phyloP scores from a whole-genome alignment of 2,329 filamentous ascomycete species.

The Penicillium sp. region DNA sequence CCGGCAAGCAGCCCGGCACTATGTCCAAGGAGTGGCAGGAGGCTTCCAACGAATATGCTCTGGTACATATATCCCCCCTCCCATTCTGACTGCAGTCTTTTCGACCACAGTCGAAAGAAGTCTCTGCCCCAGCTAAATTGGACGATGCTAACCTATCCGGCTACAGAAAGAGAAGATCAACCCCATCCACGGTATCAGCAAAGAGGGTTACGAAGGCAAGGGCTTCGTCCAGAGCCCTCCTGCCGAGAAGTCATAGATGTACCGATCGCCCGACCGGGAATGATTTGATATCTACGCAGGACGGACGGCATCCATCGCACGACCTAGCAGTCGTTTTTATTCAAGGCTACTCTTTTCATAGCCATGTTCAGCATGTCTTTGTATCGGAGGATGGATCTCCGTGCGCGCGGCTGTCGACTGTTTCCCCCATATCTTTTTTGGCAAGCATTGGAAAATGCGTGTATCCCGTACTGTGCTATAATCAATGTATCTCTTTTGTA shows the following conservation, averaged over 20 bases:
- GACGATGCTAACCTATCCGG: slow-evolving; percentile 17
- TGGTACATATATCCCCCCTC: slow-evolving; percentile 57
- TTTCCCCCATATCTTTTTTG: slow-evolving; percentile 29
- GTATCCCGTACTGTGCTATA: slow-evolving; percentile 47
- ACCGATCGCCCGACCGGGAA: slow-evolving; percentile 19
- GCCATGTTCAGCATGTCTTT: slow-evolving; percentile 16
- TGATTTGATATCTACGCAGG: slow-evolving; percentile 23
- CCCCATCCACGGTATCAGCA: slow-evolving; percentile 79
- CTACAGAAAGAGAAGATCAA: slow-evolving; percentile 76
- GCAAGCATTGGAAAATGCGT: slow-evolving; percentile 37
- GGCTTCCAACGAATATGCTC: slow-evolving; percentile 88
- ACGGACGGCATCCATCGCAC: slow-evolving; percentile 3
- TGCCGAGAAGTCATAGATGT: slow-evolving; percentile 38
- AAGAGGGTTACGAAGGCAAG: slow-evolving; percentile 73
- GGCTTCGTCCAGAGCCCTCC: slow-evolving; percentile 69
- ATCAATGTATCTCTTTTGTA: slow-evolving; percentile 46
- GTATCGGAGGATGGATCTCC: slow-evolving; percentile 11
- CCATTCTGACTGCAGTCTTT: background rate
- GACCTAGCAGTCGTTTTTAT: background rate
- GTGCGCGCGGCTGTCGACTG: slow-evolving; percentile 13
- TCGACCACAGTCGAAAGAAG: background rate
- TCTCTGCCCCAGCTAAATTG: slow-evolving; percentile 9
- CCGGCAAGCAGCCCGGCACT: slow-evolving; percentile 70
- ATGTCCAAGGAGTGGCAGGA: slow-evolving; percentile 99
- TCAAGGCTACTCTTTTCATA: slow-evolving; percentile 1